Base-by-base conservation (phyloP, 2,329 filamentous ascomycete species). In the Tolypocladium ophioglossoides region DNA sequence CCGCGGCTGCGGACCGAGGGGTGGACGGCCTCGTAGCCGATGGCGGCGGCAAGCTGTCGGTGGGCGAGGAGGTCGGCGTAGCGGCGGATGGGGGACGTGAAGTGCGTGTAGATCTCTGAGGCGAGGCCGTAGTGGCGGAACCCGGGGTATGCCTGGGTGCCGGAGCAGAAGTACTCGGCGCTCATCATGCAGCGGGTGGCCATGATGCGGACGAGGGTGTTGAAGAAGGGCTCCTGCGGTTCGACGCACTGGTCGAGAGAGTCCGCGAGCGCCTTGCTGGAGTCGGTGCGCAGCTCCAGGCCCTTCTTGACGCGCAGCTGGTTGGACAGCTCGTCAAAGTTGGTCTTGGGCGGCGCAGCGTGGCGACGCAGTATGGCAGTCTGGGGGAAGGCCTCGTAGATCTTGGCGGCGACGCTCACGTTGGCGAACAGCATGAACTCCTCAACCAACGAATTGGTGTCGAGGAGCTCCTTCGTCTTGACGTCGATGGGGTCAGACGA, bases 351-450 rank as follows among this genome's bases (percentile, higher is more conserved):
- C 4, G 95, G 94, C 16, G 92, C 85, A 20, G 82, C 91, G 78
- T 99, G 94, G 55, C 94, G 88, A 58, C 92, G 89, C 18, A 99
- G 83, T 63, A 99, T 85, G 50, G 94, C 94, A 0, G 91, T 97
- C 71, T 99, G 92, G 0, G 94, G 92, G 72, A 96, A 97, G 3
- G 91, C 85, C 50, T 88, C 82, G 73, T 95, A 90, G 66, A 95
- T 95, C 70, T 90, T 92, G 60, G 84, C 81, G 8, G 92, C 94
- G 34, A 99, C 95, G 62, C 87, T 92, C 65, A 90, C 91, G 73
- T 99, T 99, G 77, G 94, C 95, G 68, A 97, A 87, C 66, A 99
- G 78, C 94, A 99, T 99, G 78, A 99, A 97, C 68, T 99, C 94
- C 68, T 99, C 94, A 32, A 99, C 95, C 6, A 99, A 82, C 24